Conservation (phyloP, 1,284 basidiomycete genomes). For the Stygiomarasmius scandens region DNA sequence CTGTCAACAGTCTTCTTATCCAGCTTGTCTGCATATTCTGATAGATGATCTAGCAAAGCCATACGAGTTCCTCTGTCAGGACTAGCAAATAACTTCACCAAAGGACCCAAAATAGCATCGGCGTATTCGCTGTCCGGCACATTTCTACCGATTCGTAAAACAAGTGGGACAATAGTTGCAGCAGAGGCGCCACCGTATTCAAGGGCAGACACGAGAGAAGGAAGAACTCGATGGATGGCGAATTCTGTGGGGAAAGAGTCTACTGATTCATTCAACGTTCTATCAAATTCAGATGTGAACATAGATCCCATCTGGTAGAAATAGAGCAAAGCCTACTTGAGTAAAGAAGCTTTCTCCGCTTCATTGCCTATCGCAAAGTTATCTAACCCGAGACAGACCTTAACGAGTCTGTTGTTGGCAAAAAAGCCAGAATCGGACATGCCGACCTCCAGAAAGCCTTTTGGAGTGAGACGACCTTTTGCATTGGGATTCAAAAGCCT, state of each 20-base stretch:
- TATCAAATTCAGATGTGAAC: constrained; percentile 28
- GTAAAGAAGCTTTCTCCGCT: constrained; percentile 75
- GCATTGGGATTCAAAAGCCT: constrained; percentile 88
- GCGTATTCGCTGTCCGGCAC: constrained; percentile 75
- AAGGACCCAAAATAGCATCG: constrained; percentile 71
- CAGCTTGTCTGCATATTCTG: constrained; percentile 85
- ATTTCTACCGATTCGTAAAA: constrained; percentile 78
- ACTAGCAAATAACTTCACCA: constrained; percentile 83
- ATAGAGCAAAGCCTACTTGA: constrained; percentile 53
- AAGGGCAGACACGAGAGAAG: constrained; percentile 82
- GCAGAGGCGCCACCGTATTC: constrained; percentile 86
- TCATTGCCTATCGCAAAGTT: constrained; percentile 87
- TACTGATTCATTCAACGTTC: constrained; percentile 79
- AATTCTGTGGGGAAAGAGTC: constrained; percentile 88
- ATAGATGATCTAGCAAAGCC: constrained; percentile 87
- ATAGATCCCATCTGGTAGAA: background rate
- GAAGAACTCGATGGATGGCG: constrained; percentile 83
- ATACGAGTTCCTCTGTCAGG: constrained; percentile 93
- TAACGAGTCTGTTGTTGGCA: constrained; percentile 80
- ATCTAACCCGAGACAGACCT: constrained; percentile 85
- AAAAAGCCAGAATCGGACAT: constrained; percentile 88
- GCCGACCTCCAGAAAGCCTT: constrained; percentile 79
- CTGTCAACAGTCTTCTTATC: constrained; percentile 85
- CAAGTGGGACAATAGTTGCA: constrained; percentile 78
- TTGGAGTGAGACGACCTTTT: constrained; percentile 75